These are phyloP conservation scores for Serendipita sp. DNA, from an alignment of 768 basidiomycete genomes.

Conservation along the genomic window DNA sequence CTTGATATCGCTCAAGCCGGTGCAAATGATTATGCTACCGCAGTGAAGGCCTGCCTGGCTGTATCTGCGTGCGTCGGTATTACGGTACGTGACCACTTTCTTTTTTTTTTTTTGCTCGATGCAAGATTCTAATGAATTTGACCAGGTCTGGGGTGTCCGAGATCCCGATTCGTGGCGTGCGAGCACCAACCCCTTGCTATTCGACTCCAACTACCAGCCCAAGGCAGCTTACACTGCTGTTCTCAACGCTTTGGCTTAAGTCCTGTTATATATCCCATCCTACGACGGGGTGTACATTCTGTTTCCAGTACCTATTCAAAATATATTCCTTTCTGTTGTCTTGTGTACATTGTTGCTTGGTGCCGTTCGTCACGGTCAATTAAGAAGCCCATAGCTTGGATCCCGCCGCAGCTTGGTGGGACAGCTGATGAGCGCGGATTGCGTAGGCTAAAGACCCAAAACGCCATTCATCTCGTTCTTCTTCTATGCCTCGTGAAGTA, in stretches of 20 bases:
- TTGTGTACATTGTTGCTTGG: background rate
- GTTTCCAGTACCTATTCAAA: background rate
- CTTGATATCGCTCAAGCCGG: conserved; percentile 21
- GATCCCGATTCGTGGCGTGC: conserved; percentile 31
- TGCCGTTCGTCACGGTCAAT: background rate
- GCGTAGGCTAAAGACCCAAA: background rate
- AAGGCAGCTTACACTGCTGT: conserved; percentile 24
- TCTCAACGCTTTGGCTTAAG: conserved; percentile 16
- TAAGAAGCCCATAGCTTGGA: no score
- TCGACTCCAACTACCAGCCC: conserved; percentile 29
- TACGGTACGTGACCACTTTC: conserved; percentile 19
- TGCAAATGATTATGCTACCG: conserved; percentile 28
- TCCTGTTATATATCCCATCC: background rate
- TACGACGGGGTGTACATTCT: background rate
- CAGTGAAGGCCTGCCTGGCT: conserved; percentile 30
- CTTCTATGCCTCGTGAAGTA: no score
- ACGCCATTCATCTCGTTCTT: background rate
- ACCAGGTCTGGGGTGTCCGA: background rate
- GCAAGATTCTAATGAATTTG: background rate
- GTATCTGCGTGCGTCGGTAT: conserved; percentile 29
- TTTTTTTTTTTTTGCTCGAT: background rate
- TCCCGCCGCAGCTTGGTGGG: no score
- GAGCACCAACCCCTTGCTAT: conserved; percentile 27
- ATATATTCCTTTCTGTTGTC: background rate
- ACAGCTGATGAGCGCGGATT: background rate